Percentiles rank a stretch among this genome's conserved stretches.
Conservation (phyloP, 345 rosid species). For the Brassica cretica region DNA sequence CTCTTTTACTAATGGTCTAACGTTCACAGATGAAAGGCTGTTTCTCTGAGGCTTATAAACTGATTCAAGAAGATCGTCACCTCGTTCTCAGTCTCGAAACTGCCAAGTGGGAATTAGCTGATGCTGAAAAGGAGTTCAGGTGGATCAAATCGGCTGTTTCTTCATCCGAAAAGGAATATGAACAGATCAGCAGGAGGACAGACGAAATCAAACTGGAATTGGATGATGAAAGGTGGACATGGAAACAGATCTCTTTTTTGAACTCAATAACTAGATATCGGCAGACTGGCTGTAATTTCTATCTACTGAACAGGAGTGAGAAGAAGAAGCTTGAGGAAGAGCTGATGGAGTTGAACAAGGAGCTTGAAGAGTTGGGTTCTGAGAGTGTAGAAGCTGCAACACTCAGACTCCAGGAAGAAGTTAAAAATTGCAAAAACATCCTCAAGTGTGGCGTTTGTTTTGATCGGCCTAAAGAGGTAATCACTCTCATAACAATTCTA, state of each 20-base stretch:
- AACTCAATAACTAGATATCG: background rate
- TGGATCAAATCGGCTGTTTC: slow-evolving; percentile 73
- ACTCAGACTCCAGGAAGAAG: slow-evolving; percentile 83
- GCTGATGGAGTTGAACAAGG: slow-evolving; percentile 57
- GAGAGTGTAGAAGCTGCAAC: slow-evolving; percentile 88
- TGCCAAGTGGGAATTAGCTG: slow-evolving; percentile 72
- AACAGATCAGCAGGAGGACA: slow-evolving; percentile 63
- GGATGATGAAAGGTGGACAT: slow-evolving; percentile 65
- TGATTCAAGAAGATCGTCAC: slow-evolving; percentile 75
- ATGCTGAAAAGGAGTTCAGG: slow-evolving; percentile 84
- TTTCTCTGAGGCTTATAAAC: slow-evolving; percentile 59
- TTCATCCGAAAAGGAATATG: slow-evolving; percentile 81
- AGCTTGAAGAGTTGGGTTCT: slow-evolving; percentile 62
- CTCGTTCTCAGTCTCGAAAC: slow-evolving; percentile 60
- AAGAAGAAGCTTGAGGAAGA: slow-evolving; percentile 79
- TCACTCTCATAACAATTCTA: background rate
- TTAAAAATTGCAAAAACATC: slow-evolving; percentile 75
- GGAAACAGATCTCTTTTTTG: background rate
- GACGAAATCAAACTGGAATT: slow-evolving; percentile 55
- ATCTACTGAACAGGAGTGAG: slow-evolving; percentile 52
- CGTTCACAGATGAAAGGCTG: slow-evolving; percentile 71
- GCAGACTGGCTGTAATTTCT: background rate
- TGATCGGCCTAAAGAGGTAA: slow-evolving; percentile 94
- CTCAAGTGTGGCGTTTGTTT: slow-evolving; percentile 95
- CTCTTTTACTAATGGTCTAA: slow-evolving; percentile 18